Evolutionary conservation across 129 eudicot species (phyloP), one percentile per base, ranked within the genome.

Genomic region (Chrysanthemum makinoi): DNA sequence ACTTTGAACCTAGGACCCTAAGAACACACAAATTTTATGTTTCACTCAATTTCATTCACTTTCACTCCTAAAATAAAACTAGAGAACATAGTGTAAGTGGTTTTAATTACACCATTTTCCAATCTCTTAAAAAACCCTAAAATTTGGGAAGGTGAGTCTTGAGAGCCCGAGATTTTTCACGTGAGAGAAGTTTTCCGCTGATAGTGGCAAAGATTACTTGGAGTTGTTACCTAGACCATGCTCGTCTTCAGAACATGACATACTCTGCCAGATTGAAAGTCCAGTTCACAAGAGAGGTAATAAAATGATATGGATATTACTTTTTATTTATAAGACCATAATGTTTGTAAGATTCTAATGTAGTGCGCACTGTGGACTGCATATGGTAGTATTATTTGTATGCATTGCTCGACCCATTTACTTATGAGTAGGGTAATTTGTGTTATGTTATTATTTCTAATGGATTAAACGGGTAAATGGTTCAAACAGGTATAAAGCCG

Each of bases 201-300:
- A 87, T 16, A 73, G 72, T 50, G 95, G 87, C 33, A 78, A 85
- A 72, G 86, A 80, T 19, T 33, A 12, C 54, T 75, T 87, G 30
- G 80, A 85, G 1, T 69, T 93, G 79, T 78, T 53, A 19, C 98
- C 98, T 11, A 66, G 92, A 50, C 98, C 98, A 89, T 85, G 97
- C 95, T 1, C 91, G 94, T 64, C 94, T 89, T 46, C 96, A 87
- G 70, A 86, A 87, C 53, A 87, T 89, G 96, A 89, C 96, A 0
- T 86, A 89, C 66, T 80, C 96, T 15, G 68, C 90, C 10, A 73
- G 80, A 61, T 76, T 89, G 71, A 80, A 64, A 30, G 96, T 89
- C 16, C 35, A 80, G 51, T 20, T 66, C 2, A 61, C 70, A 33
- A 61, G 17, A 60, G 53, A 79, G 82, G 82, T 79, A n/a, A n/a